These are phyloP conservation scores for Cladosporium sp. DNA, from an alignment of 2,329 filamentous ascomycete species.

Conservation along the genomic window DNA sequence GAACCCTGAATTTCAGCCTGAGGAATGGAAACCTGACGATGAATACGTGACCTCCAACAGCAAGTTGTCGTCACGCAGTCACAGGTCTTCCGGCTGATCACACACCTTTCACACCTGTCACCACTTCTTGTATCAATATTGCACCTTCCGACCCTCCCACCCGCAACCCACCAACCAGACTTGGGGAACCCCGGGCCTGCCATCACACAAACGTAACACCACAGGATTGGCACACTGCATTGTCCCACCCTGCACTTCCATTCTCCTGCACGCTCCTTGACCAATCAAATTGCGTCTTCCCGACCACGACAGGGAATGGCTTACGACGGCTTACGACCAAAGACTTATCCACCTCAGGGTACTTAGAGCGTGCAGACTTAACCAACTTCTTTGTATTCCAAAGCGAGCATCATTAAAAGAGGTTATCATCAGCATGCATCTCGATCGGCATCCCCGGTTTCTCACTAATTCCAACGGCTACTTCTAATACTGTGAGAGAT, in stretches of 20 bases:
- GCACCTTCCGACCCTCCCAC: conserved; percentile 16
- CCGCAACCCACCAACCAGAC: conserved; percentile 17
- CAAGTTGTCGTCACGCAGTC: conserved; percentile 18
- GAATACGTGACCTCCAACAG: conserved; percentile 38
- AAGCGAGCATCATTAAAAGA: conserved; percentile 9
- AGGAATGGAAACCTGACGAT: conserved; percentile 48
- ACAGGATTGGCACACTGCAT: conserved; percentile 22
- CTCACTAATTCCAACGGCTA: no score
- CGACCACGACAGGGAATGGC: conserved; percentile 9
- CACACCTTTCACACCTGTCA: conserved; percentile 13
- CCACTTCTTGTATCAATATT: conserved; percentile 40
- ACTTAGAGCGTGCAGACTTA: conserved; percentile 28
- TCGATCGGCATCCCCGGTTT: background rate
- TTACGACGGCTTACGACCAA: conserved; percentile 31
- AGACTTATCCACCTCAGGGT: conserved; percentile 36
- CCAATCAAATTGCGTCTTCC: conserved; percentile 13
- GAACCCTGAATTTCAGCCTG: conserved; percentile 50
- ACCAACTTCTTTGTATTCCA: conserved; percentile 4
- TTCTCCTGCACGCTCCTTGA: conserved; percentile 12
- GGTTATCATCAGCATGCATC: conserved; percentile 7
- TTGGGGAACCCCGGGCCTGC: conserved; percentile 16
- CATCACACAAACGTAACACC: conserved; percentile 20
- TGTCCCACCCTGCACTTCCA: conserved; percentile 13
- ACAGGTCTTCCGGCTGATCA: conserved; percentile 30
- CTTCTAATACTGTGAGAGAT: no score